Evolutionary conservation across 1,284 basidiomycete species (phyloP), one percentile per base, ranked within the genome.

Genomic region (Trichosporon asahii): DNA sequence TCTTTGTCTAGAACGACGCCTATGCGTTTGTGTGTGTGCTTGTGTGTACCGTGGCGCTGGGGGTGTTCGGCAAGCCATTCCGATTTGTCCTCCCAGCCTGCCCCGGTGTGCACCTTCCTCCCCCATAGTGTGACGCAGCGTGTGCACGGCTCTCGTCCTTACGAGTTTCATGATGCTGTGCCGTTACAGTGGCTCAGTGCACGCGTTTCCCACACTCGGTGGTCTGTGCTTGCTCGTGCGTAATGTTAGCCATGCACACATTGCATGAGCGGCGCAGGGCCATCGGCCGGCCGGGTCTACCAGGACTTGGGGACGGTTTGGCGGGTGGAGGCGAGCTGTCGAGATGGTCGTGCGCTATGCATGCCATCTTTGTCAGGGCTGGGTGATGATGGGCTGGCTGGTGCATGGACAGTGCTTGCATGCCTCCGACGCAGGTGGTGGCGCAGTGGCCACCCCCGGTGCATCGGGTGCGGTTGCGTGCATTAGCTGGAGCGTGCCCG

Each of bases 111-210:
- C 44, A 46, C 44, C 49, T 9, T 7, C 21, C 12, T 46, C 44
- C 44, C 44, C 44, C n/a, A 8, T 9, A 53, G 49, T 53, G 49
- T 53, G 49, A 53, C 49, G 49, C 49, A 25, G 49, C n/a, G 18
- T 3, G 49, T 53, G 49, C 49, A 53, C 49, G 49, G 49, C 49
- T 53, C 49, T 53, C 49, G 49, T 25, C 11, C 21, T 53, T 21
- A 18, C 23, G 49, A 25, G 49, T 53, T 53, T 53, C 49, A 53
- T 53, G 5, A 9, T 53, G 49, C 49, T 53, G 49, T 53, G 49
- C 49, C 49, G 49, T 53, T 53, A 53, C 49, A 53, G 49, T 53
- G 49, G 49, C 49, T 23, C 49, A 53, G 49, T 53, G 49, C 49
- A 53, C 49, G 21, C 49, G 49, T 53, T 53, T 53, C 49, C 49